phyloP scores from a whole-genome alignment of 2,329 filamentous ascomycete species.

The Coniochaeta hoffmannii region DNA sequence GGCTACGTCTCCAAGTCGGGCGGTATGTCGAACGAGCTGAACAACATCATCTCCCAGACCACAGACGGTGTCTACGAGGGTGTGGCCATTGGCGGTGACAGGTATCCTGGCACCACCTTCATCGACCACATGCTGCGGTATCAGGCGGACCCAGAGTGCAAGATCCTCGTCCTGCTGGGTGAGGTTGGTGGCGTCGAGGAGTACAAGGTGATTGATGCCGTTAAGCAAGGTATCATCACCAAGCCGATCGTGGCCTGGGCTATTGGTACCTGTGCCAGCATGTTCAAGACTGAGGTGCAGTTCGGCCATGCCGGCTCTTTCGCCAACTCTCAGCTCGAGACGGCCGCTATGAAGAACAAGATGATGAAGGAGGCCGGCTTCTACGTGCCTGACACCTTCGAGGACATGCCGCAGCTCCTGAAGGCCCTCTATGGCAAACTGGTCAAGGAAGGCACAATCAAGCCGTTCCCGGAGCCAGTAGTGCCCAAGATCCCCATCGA shows the following conservation, averaged over 20 bases:
- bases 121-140: conserved; percentile 97
- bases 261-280: conserved; percentile 97
- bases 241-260: conserved; percentile 99
- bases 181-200: conserved; percentile 99
- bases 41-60: conserved; percentile 97
- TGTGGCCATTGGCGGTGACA: conserved; percentile 98
- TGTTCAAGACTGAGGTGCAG: conserved; percentile 99
- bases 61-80: conserved; percentile 99
- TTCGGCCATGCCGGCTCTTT: conserved; percentile 98
- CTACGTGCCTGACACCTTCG: conserved; percentile 90
- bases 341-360: conserved; percentile 93
- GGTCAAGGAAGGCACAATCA: conserved; percentile 76
- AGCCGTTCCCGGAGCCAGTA: conserved; percentile 78
- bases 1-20: conserved; percentile 99
- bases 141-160: conserved; percentile 94
- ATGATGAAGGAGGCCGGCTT: conserved; percentile 92
- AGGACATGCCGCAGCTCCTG: conserved; percentile 79
- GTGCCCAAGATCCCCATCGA: conserved; percentile 99
- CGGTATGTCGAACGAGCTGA: conserved; percentile 99
- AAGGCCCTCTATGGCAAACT: conserved; percentile 81
- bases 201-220: conserved; percentile 98
- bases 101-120: conserved; percentile 98
- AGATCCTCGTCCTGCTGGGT: conserved; percentile 91
- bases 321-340: conserved; percentile 99
- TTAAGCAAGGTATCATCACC: conserved; percentile 88